Base-by-base conservation (phyloP, 2,329 filamentous ascomycete species). In the Beauveria sp. region DNA sequence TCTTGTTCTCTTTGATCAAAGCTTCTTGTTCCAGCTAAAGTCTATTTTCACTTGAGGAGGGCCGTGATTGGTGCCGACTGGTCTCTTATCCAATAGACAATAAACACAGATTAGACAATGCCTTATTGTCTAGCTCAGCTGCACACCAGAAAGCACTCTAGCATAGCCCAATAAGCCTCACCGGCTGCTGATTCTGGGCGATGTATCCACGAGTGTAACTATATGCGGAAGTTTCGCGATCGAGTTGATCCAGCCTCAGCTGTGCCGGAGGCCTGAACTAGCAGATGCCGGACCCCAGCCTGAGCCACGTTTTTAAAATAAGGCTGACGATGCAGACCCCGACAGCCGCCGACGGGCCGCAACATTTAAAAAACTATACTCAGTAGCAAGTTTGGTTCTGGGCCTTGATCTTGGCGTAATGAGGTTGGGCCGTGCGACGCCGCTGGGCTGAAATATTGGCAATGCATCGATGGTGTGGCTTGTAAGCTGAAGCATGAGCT, bases 391-490 rank as follows among this genome's bases (percentile, higher is more conserved):
- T n/a, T 24, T 12, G 40, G 24, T 34, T 55, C 40, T 55, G 40
- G 40, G 26, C 38, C 40, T 55, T 18, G 53, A 22, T 8, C 38
- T 10, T 31, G 8, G 53, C 50, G 40, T 53, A 20, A 51, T 31
- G 10, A 10, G n/a, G 31, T 40, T 38, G 5, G 40, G 53, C 52
- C 7, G 53, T 22, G 53, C 40, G 5, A 55, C 52, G 52, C 24
- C 54, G 31, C 28, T 14, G 43, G 54, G 54, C 54, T 57, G 54
- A 48, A 57, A 49, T 40, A 57, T 40, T 57, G 52, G 16, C 14
- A 28, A 22, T 18, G 20, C 5, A 10, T 3, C 26, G 31, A 34
- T 20, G 12, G n/a, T 49, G 54, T 49, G 54, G 54, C 43, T 24
- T 28, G 14, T 20, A 16, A 49, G 54, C 54, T 57, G 43, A 57